These are phyloP conservation scores for Syzygium malaccense DNA, from an alignment of 441 rosid genomes.

Conservation along the genomic window DNA sequence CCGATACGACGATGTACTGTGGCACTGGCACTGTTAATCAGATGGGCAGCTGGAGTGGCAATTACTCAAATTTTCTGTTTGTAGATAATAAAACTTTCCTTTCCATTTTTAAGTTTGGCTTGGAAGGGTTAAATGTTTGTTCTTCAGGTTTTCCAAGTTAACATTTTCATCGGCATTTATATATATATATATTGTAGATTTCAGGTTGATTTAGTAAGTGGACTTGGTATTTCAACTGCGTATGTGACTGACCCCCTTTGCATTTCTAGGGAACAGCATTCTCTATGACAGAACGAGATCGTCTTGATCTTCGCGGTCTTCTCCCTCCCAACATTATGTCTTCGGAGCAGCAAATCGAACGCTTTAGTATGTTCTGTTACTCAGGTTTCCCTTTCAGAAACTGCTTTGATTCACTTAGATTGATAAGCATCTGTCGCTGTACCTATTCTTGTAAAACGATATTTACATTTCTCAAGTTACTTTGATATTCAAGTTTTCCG, in stretches of 20 bases:
- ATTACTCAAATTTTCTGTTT: not conserved
- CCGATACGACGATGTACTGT: accelerated
- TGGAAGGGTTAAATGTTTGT: not conserved
- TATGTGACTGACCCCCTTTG: not conserved
- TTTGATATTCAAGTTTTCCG: not conserved
- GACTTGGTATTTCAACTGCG: not conserved
- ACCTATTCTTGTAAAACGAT: not conserved
- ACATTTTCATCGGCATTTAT: not conserved
- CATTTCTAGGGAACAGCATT: conserved; percentile 77
- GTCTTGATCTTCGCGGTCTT: conserved; percentile 94
- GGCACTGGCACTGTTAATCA: not conserved
- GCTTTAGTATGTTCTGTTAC: conserved; percentile 57
- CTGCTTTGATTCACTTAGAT: not conserved
- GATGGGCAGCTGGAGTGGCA: not conserved
- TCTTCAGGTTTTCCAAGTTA: not conserved
- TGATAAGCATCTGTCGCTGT: not conserved
- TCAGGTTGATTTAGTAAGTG: not conserved
- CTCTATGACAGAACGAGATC: conserved; percentile 92
- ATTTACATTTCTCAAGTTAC: not conserved
- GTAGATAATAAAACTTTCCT: not conserved
- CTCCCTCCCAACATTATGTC: conserved; percentile 93
- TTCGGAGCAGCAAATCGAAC: conserved; percentile 85
- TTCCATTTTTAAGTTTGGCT: not conserved
- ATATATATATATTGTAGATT: not conserved
- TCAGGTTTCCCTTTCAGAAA: no score